Conservation (phyloP, 108 stramenopile species). For the Tribonema minus region DNA sequence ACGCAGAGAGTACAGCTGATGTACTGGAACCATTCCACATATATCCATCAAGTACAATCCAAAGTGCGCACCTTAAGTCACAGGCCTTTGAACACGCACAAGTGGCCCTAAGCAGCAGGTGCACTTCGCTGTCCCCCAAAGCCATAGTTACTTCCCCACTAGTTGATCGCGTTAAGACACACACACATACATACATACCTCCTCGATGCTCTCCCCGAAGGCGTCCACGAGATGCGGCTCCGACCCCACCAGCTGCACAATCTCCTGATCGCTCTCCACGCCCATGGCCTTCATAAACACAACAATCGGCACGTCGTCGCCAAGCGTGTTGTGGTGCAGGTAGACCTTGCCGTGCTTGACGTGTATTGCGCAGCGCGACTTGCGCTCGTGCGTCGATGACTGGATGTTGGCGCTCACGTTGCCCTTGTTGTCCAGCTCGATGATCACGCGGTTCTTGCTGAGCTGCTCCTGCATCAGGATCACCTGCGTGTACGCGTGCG, state of each 20-base stretch:
- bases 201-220: conserved; percentile 84
- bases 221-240: conserved; percentile 80
- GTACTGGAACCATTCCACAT: too few species aligned
- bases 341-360: conserved; percentile 64
- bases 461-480: conserved; percentile 98
- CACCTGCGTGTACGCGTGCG: conserved; percentile 78
- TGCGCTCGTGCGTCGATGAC: conserved; percentile 55
- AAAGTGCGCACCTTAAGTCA: too few species aligned
- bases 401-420: conserved; percentile 51
- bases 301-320: conserved; percentile 93
- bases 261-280: conserved; percentile 85
- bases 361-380: conserved; percentile 55
- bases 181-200: too few species aligned
- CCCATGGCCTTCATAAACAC: conserved; percentile 95
- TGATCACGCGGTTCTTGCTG: conserved; percentile 96
- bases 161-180: too few species aligned
- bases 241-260: conserved; percentile 82
- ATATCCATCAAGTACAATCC: too few species aligned
- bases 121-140: too few species aligned
- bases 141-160: too few species aligned
- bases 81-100: too few species aligned
- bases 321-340: conserved; percentile 91
- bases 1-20: too few species aligned
- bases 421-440: conserved; percentile 84
- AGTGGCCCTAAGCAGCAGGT: too few species aligned